Conservation (phyloP, 2,329 filamentous ascomycete genomes). For the Fusarium musae region DNA sequence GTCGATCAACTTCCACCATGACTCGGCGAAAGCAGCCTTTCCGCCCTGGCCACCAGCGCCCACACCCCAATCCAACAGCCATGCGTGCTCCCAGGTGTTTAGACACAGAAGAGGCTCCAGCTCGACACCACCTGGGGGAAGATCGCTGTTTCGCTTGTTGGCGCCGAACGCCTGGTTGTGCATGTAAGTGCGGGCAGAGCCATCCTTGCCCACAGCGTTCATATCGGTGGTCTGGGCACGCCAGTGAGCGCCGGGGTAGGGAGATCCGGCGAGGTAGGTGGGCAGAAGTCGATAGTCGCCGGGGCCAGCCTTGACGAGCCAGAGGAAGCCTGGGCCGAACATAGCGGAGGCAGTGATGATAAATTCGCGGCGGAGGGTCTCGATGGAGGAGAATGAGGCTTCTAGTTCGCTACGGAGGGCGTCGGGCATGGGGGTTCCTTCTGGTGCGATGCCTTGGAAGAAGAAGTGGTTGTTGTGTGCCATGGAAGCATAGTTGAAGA, state of each 20-base stretch:
- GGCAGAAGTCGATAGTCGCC: constrained; percentile 75
- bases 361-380: constrained; percentile 84
- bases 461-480: constrained; percentile 91
- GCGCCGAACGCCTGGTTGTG: constrained; percentile 50
- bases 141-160: constrained; percentile 45
- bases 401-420: constrained; percentile 69
- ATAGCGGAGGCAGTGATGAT: constrained; percentile 84
- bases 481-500: constrained; percentile 98
- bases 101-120: constrained; percentile 85
- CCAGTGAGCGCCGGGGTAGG: constrained; percentile 86
- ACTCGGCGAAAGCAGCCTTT: constrained; percentile 79
- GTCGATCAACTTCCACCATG: constrained; percentile 90
- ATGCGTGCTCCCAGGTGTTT: constrained; percentile 97
- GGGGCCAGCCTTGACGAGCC: constrained; percentile 76
- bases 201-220: constrained; percentile 66
- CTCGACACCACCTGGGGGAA: constrained; percentile 74
- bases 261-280: constrained; percentile 92
- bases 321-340: constrained; percentile 98
- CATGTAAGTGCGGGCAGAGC: constrained; percentile 53
- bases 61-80: constrained; percentile 81
- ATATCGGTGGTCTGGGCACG: constrained; percentile 76
- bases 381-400: constrained; percentile 81
- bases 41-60: constrained; percentile 69
- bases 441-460: constrained; percentile 67
- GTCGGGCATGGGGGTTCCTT: constrained; percentile 64